Percentiles rank a stretch among this genome's conserved stretches.
These are phyloP conservation scores for Beauveria medogensis DNA, from an alignment of 2,329 filamentous ascomycete genomes.

Conservation along the genomic window DNA sequence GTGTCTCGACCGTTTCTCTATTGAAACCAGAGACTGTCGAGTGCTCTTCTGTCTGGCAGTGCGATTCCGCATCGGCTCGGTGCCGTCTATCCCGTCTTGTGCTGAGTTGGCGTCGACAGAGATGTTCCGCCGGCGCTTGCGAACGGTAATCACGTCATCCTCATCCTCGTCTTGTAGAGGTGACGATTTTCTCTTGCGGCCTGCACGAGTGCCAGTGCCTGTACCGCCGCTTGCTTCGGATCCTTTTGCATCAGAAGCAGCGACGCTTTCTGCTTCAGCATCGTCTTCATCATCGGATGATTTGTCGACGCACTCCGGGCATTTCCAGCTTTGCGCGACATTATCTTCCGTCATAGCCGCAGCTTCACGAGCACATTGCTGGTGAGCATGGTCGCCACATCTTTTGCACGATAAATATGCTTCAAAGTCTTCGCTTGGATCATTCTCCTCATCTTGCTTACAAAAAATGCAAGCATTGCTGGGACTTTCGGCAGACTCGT, in stretches of 20 bases:
- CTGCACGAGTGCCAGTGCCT: constrained; percentile 65
- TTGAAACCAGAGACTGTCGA: constrained; percentile 31
- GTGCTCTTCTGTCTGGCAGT: constrained; percentile 47
- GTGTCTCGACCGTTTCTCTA: constrained; percentile 30
- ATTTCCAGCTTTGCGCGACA: constrained; percentile 39
- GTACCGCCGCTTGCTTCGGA: constrained; percentile 54
- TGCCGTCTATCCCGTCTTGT: constrained; percentile 25
- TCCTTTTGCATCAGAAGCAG: constrained; percentile 1
- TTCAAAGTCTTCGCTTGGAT: constrained; percentile 74
- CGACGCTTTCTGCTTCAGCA: constrained; percentile 21
- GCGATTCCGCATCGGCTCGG: constrained; percentile 32
- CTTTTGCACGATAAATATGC: constrained; percentile 66
- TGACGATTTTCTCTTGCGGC: constrained; percentile 80
- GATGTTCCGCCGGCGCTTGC: constrained; percentile 45
- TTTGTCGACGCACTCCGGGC: constrained; percentile 38
- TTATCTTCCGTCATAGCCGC: constrained; percentile 8
- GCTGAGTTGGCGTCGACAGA: constrained; percentile 33
- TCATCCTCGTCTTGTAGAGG: constrained; percentile 56
- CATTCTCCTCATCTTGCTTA: constrained; percentile 72
- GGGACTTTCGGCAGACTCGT: constrained; percentile 30
- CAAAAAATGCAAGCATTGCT: constrained; percentile 61
- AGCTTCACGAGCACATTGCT: constrained; percentile 7
- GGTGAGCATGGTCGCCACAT: constrained; percentile 62
- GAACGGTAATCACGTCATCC: constrained; percentile 41
- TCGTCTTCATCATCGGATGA: constrained; percentile 21